These are phyloP conservation scores for Arthroderma sp. DNA, from an alignment of 2,329 filamentous ascomycete genomes.

Conservation along the genomic window DNA sequence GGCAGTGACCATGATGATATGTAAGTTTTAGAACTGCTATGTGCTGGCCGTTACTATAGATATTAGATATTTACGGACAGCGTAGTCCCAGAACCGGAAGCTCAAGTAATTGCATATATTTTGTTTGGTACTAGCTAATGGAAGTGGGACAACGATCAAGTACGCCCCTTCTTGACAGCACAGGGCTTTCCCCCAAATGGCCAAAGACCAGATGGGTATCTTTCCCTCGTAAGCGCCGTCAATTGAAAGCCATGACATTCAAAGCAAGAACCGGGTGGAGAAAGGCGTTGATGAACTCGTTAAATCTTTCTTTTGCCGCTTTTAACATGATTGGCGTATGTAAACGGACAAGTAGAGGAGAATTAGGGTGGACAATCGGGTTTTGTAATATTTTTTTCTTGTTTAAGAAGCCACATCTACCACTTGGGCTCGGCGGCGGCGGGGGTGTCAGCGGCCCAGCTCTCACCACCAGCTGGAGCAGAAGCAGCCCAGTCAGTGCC, in stretches of 20 bases:
- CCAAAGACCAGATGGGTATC: constrained; percentile 58
- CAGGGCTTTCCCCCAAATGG: constrained; percentile 91
- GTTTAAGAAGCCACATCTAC: constrained; percentile 20
- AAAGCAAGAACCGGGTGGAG: constrained; percentile 20
- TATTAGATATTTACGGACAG: neutral
- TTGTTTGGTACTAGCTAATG: constrained; percentile 5
- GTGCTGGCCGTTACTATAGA: neutral
- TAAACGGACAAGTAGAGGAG: neutral
- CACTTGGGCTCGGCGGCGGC: constrained; percentile 27
- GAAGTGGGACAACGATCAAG: constrained; percentile 63
- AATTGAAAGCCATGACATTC: constrained; percentile 33
- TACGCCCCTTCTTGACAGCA: constrained; percentile 64
- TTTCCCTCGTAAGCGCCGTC: constrained; percentile 97
- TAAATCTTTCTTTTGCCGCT: constrained; percentile 1
- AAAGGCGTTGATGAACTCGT: constrained; percentile 17
- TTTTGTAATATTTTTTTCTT: neutral
- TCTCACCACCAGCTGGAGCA: constrained; percentile 27
- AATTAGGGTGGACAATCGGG: neutral
- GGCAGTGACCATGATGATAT: neutral
- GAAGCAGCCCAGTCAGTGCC: constrained; percentile 42
- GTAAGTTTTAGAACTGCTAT: neutral
- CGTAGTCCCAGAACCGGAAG: neutral
- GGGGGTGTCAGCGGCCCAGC: constrained; percentile 32
- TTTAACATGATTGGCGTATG: neutral
- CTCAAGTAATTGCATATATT: neutral